Evolutionary conservation across 305 asterid genomes (phyloP).

Genomic region (Solanum hybrid): DNA sequence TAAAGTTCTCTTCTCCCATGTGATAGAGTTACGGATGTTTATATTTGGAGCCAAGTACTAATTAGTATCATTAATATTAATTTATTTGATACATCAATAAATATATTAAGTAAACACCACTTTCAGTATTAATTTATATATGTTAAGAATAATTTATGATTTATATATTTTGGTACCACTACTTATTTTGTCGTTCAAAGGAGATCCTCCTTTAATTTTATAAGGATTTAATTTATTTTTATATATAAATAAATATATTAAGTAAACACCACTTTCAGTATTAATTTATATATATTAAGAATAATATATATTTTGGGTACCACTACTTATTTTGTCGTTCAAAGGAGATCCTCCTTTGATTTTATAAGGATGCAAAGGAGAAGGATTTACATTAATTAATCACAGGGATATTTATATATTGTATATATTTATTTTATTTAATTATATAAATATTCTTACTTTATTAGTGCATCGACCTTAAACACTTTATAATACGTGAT

Average conservation of each 20-base stretch:
- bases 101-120: not conserved
- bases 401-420: not conserved
- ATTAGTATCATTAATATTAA: not conserved
- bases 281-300: not conserved
- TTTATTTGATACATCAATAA: too few relatives aligned
- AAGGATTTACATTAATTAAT: too few relatives aligned
- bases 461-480: not conserved
- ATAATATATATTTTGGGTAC: not conserved
- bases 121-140: not conserved
- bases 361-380: not conserved
- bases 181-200: not conserved
- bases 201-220: not conserved
- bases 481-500: not conserved
- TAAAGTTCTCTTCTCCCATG: not conserved
- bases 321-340: not conserved
- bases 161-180: not conserved
- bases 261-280: not conserved
- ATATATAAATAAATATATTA: too few relatives aligned
- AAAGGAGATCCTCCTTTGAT: not conserved
- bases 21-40: not conserved
- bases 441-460: not conserved
- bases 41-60: not conserved
- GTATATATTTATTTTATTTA: not conserved
- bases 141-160: not conserved
- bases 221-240: not conserved